These are phyloP conservation scores for Metschnikowia gelsemii DNA, from an alignment of 805 yeast genomes.

Conservation along the genomic window DNA sequence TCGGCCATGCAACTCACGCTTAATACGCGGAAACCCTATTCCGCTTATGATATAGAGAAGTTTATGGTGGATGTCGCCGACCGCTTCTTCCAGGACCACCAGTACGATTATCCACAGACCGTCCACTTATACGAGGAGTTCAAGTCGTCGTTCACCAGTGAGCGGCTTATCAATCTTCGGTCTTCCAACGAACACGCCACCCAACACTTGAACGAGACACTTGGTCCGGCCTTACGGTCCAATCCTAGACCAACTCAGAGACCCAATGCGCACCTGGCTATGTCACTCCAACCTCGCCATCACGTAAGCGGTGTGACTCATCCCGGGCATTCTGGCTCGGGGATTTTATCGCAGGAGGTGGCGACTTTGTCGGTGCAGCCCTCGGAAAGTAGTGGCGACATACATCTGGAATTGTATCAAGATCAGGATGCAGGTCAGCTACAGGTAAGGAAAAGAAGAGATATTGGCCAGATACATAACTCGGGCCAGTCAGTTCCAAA, in stretches of 20 bases:
- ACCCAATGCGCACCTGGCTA: background rate
- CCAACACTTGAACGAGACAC: background rate
- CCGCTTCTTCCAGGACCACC: conserved; percentile 40
- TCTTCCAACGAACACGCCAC: conserved; percentile 5
- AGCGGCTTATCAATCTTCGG: conserved; percentile 34
- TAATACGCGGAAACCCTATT: conserved; percentile 5
- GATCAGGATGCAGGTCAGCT: background rate
- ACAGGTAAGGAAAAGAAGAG: conserved; percentile 1
- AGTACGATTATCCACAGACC: conserved; percentile 44
- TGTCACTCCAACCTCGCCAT: background rate
- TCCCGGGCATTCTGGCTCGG: too few species aligned
- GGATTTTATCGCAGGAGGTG: too few species aligned
- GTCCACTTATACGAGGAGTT: conserved; percentile 44
- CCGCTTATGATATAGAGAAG: conserved; percentile 35
- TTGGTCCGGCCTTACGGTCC: background rate
- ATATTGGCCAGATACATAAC: background rate
- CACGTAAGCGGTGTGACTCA: background rate
- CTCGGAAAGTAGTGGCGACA: too few species aligned
- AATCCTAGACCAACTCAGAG: background rate
- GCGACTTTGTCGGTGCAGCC: too few species aligned
- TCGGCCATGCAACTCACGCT: conserved; percentile 8
- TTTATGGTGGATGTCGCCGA: conserved; percentile 44
- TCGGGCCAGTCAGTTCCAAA: too few species aligned
- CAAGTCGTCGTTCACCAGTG: conserved; percentile 41
- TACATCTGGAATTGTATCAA: background rate